These are phyloP conservation scores for Kingdonia uniflora DNA, from an alignment of 164 flowering plant species.

Conservation along the genomic window DNA sequence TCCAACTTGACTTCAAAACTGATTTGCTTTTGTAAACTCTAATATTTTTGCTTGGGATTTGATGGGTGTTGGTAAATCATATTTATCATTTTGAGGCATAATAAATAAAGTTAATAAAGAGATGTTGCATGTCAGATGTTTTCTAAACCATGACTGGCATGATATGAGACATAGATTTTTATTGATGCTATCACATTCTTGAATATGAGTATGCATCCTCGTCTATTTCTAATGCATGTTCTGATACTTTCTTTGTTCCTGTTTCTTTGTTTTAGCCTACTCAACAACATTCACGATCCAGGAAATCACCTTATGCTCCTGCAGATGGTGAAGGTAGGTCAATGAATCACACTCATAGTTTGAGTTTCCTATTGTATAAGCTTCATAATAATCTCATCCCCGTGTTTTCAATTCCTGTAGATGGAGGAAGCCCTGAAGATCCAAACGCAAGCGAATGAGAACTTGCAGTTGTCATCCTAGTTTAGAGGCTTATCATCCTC, in stretches of 20 bases:
- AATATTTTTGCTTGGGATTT: too few relatives aligned
- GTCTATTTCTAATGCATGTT: too few relatives aligned
- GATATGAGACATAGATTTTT: too few relatives aligned
- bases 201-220: too few relatives aligned
- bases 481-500: not conserved
- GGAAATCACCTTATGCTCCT: conserved; percentile 61
- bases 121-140: too few relatives aligned
- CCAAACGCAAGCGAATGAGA: not conserved
- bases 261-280: conserved; percentile 40
- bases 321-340: conserved; percentile 24
- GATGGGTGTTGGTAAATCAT: too few relatives aligned
- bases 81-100: too few relatives aligned
- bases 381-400: not conserved
- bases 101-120: too few relatives aligned
- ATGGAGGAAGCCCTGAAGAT: conserved; percentile 1
- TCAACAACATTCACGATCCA: conserved; percentile 56
- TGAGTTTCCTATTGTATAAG: too few relatives aligned
- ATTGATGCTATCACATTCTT: too few relatives aligned
- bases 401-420: not conserved
- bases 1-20: not conserved
- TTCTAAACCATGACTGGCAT: too few relatives aligned
- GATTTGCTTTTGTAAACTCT: too few relatives aligned
- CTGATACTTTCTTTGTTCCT: not conserved
- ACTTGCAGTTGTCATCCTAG: not conserved
- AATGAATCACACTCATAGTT: not conserved